Evolutionary conservation across 140 eudicot genomes (phyloP).

Genomic region (Eryngium alpinum): DNA sequence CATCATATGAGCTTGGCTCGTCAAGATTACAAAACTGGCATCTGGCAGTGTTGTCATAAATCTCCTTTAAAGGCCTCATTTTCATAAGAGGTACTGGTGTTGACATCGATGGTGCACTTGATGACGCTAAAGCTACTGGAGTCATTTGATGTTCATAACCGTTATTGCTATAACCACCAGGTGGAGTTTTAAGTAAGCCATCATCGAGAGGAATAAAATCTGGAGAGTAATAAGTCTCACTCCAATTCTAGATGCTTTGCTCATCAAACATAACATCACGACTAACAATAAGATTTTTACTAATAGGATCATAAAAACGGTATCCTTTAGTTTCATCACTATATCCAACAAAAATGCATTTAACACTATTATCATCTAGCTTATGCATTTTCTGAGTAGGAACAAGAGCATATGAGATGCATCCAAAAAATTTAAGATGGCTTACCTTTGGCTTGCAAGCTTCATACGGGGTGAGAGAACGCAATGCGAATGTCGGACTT

Average conservation of each 20-base stretch:
- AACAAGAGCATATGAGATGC: slow-evolving; percentile 1
- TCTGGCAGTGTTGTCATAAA: too few species aligned
- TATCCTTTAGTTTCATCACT: slow-evolving; percentile 12
- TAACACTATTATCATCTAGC: slow-evolving; percentile 2
- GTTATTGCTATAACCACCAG: too few species aligned
- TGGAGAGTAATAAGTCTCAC: too few species aligned
- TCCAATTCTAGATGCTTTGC: background rate
- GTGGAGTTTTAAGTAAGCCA: too few species aligned
- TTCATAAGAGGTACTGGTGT: too few species aligned
- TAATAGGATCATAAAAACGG: background rate
- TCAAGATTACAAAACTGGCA: too few species aligned
- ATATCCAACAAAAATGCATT: background rate
- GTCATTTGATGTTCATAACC: too few species aligned
- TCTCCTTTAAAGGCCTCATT: too few species aligned
- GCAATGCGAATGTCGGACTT: background rate
- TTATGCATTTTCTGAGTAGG: background rate
- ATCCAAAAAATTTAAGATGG: background rate
- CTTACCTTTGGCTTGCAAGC: background rate
- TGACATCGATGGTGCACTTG: too few species aligned
- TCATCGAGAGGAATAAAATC: too few species aligned
- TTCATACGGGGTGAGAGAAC: background rate
- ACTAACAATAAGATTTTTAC: background rate
- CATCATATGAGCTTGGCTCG: too few species aligned
- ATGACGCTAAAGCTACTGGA: too few species aligned
- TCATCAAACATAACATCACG: slow-evolving; percentile 20